Evolutionary conservation across 116 monocot genomes (phyloP), one percentile per base, ranked within the genome.

Genomic region (Posidonia oceanica): DNA sequence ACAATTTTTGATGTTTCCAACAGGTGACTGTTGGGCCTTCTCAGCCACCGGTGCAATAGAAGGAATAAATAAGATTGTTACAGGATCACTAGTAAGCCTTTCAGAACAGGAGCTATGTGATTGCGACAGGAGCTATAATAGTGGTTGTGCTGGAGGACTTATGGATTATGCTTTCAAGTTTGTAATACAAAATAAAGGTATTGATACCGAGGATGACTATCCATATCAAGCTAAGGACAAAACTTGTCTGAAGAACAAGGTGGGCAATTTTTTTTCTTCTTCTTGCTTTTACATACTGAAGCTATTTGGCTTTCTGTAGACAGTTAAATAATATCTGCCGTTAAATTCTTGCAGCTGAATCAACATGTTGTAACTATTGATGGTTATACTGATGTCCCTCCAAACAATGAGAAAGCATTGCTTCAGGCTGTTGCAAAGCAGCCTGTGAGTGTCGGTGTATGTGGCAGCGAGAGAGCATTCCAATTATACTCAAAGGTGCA

Each of bases 1-100:
- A 10, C 57, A 10, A 58, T 63, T 61, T 54, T 38, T 52, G 58
- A 52, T 18, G 44, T 69, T 37, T 62, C 52, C 56, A 90, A 51
- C 58, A 96, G 96, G 96, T 81, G 96, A 86, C 62, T 96, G 96
- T 71, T 94, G 98, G 98, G 85, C 93, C 64, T 98, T 98, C 79
- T 90, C 98, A 52, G 80, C 98, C 38, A 98, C 93, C 52, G 98
- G 98, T 66, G 98, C 98, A 66, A 90, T 98, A 51, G 98, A 98
- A 78, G 98, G 98, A 74, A 93, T 93, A 86, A 98, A 98, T 70
- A 80, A 98, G 64, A 87, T 98, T 64, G 80, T 81, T 56, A 90
- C 87, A 17, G 90, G 93, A 76, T 78, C 84, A 77, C 86, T 98
- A 39, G 74, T 90, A 29, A 98, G 98, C 72, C 87, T 98, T 64